A percentile compares a stretch with the other conserved stretches of the same genome.
phyloP scores from a whole-genome alignment of 1,284 basidiomycete genomes.

The Ceratobasidium sp. region DNA sequence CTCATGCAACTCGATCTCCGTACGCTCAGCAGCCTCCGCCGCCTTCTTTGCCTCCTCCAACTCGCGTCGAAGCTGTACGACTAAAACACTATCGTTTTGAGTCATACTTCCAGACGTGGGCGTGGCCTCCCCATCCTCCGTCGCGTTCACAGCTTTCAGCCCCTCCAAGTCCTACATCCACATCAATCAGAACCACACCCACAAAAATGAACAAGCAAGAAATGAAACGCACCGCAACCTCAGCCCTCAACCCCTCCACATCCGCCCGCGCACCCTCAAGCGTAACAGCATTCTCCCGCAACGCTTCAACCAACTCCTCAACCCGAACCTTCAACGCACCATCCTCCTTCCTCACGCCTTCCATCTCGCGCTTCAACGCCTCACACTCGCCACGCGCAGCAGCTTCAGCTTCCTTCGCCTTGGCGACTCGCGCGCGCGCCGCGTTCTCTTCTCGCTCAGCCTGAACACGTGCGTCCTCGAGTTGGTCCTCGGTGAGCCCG shows the following conservation, averaged over 20 bases:
- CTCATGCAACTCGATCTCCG: slow-evolving; percentile 52
- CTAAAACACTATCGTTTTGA: slow-evolving; percentile 58
- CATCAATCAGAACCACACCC: slow-evolving; percentile 29
- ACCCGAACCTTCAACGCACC: slow-evolving; percentile 72
- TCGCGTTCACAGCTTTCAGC: slow-evolving; percentile 56
- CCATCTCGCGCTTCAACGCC: slow-evolving; percentile 74
- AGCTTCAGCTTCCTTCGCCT: slow-evolving; percentile 84
- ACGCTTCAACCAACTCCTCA: slow-evolving; percentile 88
- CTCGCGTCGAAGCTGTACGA: slow-evolving; percentile 64
- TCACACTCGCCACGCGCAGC: slow-evolving; percentile 76
- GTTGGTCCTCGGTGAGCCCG: slow-evolving; percentile 81
- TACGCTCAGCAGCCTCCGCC: slow-evolving; percentile 51
- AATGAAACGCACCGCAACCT: slow-evolving; percentile 75
- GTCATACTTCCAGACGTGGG: slow-evolving; percentile 37
- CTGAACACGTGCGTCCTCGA: slow-evolving; percentile 81
- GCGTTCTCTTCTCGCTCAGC: slow-evolving; percentile 81
- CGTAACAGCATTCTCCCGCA: slow-evolving; percentile 89
- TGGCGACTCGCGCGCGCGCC: slow-evolving; percentile 74
- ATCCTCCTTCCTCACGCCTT: slow-evolving; percentile 75
- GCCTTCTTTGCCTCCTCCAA: slow-evolving; percentile 50
- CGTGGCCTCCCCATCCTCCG: slow-evolving; percentile 51
- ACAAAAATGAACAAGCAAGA: slow-evolving; percentile 35
- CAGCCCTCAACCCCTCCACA: slow-evolving; percentile 85
- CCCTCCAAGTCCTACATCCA: slow-evolving; percentile 68
- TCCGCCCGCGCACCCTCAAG: slow-evolving; percentile 94